A percentile compares a stretch with the other conserved stretches of the same genome.
Conservation (phyloP, 306 rosid genomes). For the Alnus rubra region DNA sequence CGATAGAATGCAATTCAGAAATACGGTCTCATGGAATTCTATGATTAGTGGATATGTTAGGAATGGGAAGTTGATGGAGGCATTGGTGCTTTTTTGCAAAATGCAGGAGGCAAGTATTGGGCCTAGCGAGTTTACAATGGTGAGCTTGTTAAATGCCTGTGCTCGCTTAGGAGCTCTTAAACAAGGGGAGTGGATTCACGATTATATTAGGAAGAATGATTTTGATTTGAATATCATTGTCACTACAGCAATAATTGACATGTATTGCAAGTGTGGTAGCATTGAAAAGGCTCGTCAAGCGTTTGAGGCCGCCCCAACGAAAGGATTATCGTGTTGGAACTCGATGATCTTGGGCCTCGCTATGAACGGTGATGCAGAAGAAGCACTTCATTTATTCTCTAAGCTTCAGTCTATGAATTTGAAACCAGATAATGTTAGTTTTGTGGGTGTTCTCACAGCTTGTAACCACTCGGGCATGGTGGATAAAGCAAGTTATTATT, state of each 20-base stretch:
- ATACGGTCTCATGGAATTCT: slow-evolving; percentile 68
- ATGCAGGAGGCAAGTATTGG: slow-evolving; percentile 58
- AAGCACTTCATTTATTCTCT: slow-evolving; percentile 60
- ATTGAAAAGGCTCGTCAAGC: slow-evolving; percentile 53
- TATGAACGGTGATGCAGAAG: slow-evolving; percentile 63
- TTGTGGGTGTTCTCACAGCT: slow-evolving; percentile 77
- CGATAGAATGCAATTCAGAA: slow-evolving; percentile 59
- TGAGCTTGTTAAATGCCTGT: slow-evolving; percentile 81
- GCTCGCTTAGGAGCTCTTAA: slow-evolving; percentile 79
- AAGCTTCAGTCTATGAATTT: slow-evolving; percentile 52
- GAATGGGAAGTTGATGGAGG: slow-evolving; percentile 60
- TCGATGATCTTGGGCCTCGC: slow-evolving; percentile 76
- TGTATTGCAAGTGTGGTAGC: slow-evolving; percentile 84
- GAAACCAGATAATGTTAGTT: slow-evolving; percentile 64
- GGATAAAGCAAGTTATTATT: slow-evolving; percentile 56
- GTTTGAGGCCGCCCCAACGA: slow-evolving; percentile 51
- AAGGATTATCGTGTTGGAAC: slow-evolving; percentile 77
- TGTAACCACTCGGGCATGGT: slow-evolving; percentile 71
- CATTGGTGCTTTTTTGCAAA: slow-evolving; percentile 54
- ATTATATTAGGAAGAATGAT: slow-evolving; percentile 52
- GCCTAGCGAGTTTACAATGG: slow-evolving; percentile 84
- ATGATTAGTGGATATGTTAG: slow-evolving; percentile 89
- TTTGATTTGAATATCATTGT: slow-evolving; percentile 65
- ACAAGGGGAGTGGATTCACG: slow-evolving; percentile 82
- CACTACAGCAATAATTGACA: slow-evolving; percentile 70